Evolutionary conservation across 805 yeast genomes (phyloP).

Genomic region (Yarrowia keelungensis): DNA sequence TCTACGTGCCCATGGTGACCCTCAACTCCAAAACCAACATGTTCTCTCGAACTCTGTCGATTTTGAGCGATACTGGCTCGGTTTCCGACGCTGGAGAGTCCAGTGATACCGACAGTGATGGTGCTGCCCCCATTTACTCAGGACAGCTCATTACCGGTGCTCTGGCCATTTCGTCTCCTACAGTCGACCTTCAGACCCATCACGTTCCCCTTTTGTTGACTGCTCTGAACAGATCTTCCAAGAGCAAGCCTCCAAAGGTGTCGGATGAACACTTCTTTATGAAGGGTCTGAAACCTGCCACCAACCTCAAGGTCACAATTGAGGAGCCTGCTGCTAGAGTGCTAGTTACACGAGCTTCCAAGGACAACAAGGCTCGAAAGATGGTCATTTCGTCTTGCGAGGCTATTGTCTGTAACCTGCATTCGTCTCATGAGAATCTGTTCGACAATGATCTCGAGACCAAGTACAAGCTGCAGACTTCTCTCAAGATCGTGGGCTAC

Average conservation of each 20-base stretch:
- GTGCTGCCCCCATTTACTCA: constrained; percentile 23
- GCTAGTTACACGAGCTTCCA: constrained; percentile 42
- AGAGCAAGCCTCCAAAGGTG: constrained; percentile 26
- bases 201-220: constrained; percentile 49
- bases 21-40: constrained; percentile 50
- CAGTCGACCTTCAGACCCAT: constrained; percentile 50
- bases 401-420: constrained; percentile 48
- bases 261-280: constrained; percentile 26
- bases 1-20: constrained; percentile 52
- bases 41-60: constrained; percentile 49
- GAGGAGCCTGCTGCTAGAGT: constrained; percentile 50
- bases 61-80: constrained; percentile 44
- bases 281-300: constrained; percentile 45
- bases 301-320: constrained; percentile 46
- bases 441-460: constrained; percentile 29
- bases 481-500: constrained; percentile 44
- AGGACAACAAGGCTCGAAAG: constrained; percentile 41
- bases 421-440: constrained; percentile 42
- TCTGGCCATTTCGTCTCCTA: constrained; percentile 50
- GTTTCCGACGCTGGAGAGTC: background rate
- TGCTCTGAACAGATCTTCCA: constrained; percentile 39
- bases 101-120: constrained; percentile 22
- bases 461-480: constrained; percentile 44
- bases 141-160: constrained; percentile 47
- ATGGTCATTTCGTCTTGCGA: constrained; percentile 50